Evolutionary conservation across 2,329 filamentous ascomycete genomes (phyloP).

Genomic region (Elsinoe ampelina): DNA sequence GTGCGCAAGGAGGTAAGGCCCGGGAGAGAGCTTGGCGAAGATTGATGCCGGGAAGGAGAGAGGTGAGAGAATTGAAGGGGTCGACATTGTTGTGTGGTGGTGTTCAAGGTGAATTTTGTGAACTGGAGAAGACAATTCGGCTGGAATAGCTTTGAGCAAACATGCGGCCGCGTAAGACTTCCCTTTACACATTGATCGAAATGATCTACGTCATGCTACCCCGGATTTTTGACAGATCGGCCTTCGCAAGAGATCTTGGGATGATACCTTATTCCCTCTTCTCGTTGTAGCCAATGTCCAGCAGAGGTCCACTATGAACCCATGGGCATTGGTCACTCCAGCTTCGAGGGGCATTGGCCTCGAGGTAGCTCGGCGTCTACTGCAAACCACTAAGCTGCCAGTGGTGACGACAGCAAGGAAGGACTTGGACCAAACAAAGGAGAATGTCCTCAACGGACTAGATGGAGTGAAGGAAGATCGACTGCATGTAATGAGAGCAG

Average conservation of each 20-base stretch:
- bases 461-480: conserved; percentile 37
- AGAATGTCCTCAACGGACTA: conserved; percentile 43
- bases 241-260: not conserved
- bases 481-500: conserved; percentile 44
- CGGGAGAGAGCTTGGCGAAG: conserved; percentile 82
- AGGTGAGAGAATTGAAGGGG: conserved; percentile 14
- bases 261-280: conserved; percentile 3
- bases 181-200: not conserved
- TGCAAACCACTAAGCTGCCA: conserved; percentile 48
- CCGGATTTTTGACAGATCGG: conserved; percentile 5
- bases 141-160: not conserved
- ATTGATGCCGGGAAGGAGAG: conserved; percentile 54
- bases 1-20: conserved; percentile 82
- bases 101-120: not conserved
- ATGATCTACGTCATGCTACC: conserved; percentile 7
- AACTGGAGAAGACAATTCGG: not conserved
- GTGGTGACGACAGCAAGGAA: conserved; percentile 52
- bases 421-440: conserved; percentile 41
- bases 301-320: conserved; percentile 28
- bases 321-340: conserved; percentile 46
- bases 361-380: conserved; percentile 49
- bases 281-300: not conserved
- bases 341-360: conserved; percentile 56
- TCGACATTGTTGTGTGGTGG: conserved; percentile 13
- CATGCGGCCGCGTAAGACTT: not conserved